These are phyloP conservation scores for Hortaea sp. DNA, from an alignment of 2,329 filamentous ascomycete species.

Conservation along the genomic window DNA sequence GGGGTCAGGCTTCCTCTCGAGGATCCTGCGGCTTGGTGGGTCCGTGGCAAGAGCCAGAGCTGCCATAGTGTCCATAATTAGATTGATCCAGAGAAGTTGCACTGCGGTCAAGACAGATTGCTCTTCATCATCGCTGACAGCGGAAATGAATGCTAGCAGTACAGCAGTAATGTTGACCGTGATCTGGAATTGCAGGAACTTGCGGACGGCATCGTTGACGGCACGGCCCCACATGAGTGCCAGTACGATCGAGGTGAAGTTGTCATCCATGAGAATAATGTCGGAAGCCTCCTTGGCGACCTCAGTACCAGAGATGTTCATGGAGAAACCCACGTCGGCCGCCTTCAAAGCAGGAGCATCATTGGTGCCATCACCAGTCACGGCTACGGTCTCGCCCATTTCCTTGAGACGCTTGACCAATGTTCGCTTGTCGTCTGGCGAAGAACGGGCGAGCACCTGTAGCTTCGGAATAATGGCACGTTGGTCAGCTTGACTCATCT, in stretches of 20 bases:
- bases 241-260: constrained; percentile 54
- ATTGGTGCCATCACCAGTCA: constrained; percentile 58
- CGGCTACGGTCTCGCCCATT: constrained; percentile 56
- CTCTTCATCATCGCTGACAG: constrained; percentile 60
- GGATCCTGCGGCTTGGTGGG: constrained; percentile 70
- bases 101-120: constrained; percentile 74
- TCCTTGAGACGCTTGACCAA: constrained; percentile 55
- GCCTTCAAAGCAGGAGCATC: constrained; percentile 57
- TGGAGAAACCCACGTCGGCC: constrained; percentile 55
- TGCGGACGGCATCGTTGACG: constrained; percentile 45
- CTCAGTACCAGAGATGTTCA: constrained; percentile 58
- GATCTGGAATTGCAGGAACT: constrained; percentile 59
- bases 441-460: constrained; percentile 58
- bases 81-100: constrained; percentile 89
- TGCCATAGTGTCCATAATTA: constrained; percentile 96
- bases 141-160: constrained; percentile 75
- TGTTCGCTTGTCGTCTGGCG: constrained; percentile 58
- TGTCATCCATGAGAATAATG: constrained; percentile 54
- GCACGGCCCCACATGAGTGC: constrained; percentile 53
- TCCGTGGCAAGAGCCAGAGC: constrained; percentile 83
- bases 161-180: constrained; percentile 91
- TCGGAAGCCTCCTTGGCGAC: constrained; percentile 53
- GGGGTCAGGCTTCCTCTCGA: constrained; percentile 68
- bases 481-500: constrained; percentile 36
- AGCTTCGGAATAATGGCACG: constrained; percentile 50